These are phyloP conservation scores for Prunella vulgaris DNA, from an alignment of 257 asterid genomes.

Conservation along the genomic window DNA sequence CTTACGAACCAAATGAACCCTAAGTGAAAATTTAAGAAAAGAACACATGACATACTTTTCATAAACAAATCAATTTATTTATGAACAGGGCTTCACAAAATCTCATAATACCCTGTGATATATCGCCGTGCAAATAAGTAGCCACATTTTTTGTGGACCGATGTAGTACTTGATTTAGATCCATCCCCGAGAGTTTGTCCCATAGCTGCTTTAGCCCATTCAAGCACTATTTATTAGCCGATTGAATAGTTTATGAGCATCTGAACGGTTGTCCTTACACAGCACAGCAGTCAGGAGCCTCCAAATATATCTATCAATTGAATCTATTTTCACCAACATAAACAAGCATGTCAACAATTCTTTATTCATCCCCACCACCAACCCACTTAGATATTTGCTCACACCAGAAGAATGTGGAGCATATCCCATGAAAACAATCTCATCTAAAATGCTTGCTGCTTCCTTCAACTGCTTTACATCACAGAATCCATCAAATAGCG, in stretches of 20 bases:
- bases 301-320: conserved; percentile 54
- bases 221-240: conserved; percentile 18
- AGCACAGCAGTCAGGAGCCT: conserved; percentile 36
- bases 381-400: conserved; percentile 32
- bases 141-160: no score
- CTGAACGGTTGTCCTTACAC: conserved; percentile 27
- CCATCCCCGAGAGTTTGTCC: not conserved
- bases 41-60: no score
- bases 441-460: conserved; percentile 59
- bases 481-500: conserved; percentile 60
- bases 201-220: not conserved
- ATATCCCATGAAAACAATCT: conserved; percentile 66
- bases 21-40: no score
- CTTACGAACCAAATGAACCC: no score
- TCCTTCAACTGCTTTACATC: conserved; percentile 46
- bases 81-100: no score
- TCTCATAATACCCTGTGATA: no score
- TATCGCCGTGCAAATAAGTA: no score
- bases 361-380: conserved; percentile 30
- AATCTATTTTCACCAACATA: conserved; percentile 41
- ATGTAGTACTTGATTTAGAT: no score
- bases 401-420: conserved; percentile 41
- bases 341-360: conserved; percentile 37
- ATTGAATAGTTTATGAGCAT: conserved; percentile 31
- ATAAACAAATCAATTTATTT: no score